Conservation (phyloP, 2,329 filamentous ascomycete genomes). For the Penicillium olsonii region DNA sequence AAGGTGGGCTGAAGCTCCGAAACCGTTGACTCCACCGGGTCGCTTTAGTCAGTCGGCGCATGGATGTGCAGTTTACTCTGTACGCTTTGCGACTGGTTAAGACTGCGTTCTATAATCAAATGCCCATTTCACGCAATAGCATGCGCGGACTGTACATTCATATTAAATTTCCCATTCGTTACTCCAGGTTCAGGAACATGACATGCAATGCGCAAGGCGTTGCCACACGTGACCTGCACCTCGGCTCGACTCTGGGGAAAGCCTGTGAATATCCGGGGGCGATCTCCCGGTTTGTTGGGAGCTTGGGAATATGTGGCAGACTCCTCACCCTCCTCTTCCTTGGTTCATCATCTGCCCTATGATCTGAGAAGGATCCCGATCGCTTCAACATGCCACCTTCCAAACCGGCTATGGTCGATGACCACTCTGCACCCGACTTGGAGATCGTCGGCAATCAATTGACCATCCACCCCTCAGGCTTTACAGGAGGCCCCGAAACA, state of each 20-base stretch:
- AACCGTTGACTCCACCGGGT: background rate
- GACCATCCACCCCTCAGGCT: constrained; percentile 73
- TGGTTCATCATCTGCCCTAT: background rate
- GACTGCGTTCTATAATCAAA: too few species aligned
- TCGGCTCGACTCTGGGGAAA: constrained; percentile 32
- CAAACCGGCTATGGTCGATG: constrained; percentile 31
- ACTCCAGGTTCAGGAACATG: too few species aligned
- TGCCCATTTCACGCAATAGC: too few species aligned
- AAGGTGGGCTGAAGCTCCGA: constrained; percentile 8
- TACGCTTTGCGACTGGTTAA: too few species aligned
- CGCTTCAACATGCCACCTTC: constrained; percentile 30
- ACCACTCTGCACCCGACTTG: constrained; percentile 67
- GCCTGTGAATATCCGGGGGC: constrained; percentile 20
- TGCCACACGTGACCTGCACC: constrained; percentile 27
- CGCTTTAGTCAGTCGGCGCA: background rate
- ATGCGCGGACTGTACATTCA: too few species aligned
- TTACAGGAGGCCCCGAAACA: constrained; percentile 39
- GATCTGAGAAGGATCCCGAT: constrained; percentile 1
- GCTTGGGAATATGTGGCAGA: constrained; percentile 19
- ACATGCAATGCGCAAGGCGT: background rate
- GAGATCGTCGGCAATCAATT: constrained; percentile 74
- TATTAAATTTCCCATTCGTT: too few species aligned
- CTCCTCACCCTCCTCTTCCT: background rate
- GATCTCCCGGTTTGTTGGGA: constrained; percentile 29
- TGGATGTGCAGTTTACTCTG: background rate